Conservation (phyloP, 768 basidiomycete species). For the Lactifluus rugatus region DNA sequence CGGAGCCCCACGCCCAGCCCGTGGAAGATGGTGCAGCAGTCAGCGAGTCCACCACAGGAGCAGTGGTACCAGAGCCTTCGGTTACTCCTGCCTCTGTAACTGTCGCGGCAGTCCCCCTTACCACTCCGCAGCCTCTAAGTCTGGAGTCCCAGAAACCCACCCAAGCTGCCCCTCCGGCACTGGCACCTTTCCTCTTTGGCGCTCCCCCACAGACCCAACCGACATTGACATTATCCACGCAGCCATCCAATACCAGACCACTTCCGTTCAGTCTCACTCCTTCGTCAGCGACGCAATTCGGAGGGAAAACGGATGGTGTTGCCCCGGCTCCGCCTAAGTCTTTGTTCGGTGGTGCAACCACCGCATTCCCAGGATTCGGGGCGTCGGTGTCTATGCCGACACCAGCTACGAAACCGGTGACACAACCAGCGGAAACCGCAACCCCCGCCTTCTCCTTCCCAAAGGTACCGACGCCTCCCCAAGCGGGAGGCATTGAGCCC, state of each 20-base stretch:
- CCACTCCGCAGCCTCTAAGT: neutral
- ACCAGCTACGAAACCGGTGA: neutral
- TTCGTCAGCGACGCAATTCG: neutral
- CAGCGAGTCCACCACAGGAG: neutral
- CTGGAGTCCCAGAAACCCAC: neutral
- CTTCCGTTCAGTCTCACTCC: slow-evolving; percentile 14
- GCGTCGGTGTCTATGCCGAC: no score
- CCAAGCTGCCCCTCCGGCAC: neutral
- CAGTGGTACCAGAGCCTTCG: neutral
- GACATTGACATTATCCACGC: neutral
- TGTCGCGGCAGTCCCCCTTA: neutral
- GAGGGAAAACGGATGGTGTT: slow-evolving; percentile 2
- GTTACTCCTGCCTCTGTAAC: neutral
- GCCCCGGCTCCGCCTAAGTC: neutral
- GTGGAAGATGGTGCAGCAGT: neutral
- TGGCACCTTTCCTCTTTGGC: slow-evolving; percentile 1
- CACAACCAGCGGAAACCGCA: neutral
- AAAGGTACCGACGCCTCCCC: neutral
- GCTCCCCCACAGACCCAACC: neutral
- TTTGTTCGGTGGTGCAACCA: slow-evolving; percentile 3
- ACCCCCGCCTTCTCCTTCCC: slow-evolving; percentile 8
- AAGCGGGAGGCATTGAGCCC: neutral
- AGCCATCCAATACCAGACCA: neutral
- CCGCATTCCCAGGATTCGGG: slow-evolving; percentile 13
- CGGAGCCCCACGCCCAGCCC: neutral